Conservation (phyloP, 495 filamentous ascomycete species). For the Penicillium taxi region DNA sequence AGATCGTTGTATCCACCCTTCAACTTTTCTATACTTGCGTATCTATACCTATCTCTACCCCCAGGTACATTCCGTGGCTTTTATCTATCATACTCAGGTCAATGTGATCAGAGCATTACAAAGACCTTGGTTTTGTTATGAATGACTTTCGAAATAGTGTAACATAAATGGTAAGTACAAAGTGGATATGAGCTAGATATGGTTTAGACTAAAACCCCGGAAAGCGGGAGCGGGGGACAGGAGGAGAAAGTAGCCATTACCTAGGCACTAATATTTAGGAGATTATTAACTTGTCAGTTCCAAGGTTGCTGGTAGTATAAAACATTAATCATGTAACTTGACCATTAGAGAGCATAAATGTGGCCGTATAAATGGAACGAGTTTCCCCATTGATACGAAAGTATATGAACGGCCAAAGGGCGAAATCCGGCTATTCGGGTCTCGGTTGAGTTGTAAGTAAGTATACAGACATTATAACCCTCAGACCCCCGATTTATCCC, state of each 20-base stretch:
- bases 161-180: too few species aligned
- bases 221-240: conserved; percentile 3
- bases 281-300: conserved; percentile 11
- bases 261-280: conserved; percentile 17
- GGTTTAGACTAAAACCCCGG: conserved; percentile 6
- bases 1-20: too few species aligned
- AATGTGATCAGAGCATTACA: too few species aligned
- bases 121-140: too few species aligned
- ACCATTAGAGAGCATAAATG: neutral
- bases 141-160: too few species aligned
- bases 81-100: too few species aligned
- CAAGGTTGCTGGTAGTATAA: neutral
- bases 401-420: too few species aligned
- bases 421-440: conserved; percentile 21
- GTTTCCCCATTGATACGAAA: conserved; percentile 7
- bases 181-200: neutral
- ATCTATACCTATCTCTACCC: too few species aligned
- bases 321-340: neutral
- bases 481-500: neutral
- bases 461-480: conserved; percentile 9
- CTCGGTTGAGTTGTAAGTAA: conserved; percentile 8
- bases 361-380: neutral
- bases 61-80: too few species aligned
- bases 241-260: too few species aligned
- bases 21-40: too few species aligned